Percentiles rank a stretch among this genome's conserved stretches.
These are phyloP conservation scores for Meyerozyma guilliermondii DNA, from an alignment of 1,139 yeast genomes.

Conservation along the genomic window DNA sequence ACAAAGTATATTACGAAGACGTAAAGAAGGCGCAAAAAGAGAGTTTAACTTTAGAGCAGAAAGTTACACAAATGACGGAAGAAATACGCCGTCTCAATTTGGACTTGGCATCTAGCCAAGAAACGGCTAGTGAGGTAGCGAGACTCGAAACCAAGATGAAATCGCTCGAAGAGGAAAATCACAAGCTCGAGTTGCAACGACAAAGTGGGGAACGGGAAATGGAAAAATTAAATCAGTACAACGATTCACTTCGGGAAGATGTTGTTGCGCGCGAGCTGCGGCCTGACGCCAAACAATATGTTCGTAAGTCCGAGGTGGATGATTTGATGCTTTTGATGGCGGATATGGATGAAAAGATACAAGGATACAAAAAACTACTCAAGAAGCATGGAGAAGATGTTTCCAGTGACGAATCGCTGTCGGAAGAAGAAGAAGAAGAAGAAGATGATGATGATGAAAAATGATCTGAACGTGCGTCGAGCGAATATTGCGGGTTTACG, in stretches of 20 bases:
- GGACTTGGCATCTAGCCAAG: not conserved
- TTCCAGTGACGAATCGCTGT: conserved; percentile 41
- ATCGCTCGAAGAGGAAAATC: not conserved
- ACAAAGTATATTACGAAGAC: no score
- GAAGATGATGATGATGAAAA: conserved; percentile 17
- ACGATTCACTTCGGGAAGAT: not conserved
- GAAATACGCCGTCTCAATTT: not conserved
- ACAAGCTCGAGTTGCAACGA: not conserved
- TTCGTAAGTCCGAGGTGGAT: conserved; percentile 62
- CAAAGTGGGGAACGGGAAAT: not conserved
- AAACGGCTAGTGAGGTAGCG: not conserved
- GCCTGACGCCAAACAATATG: conserved; percentile 13
- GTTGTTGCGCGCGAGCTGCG: not conserved
- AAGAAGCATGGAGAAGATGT: conserved; percentile 45
- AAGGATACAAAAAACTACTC: conserved; percentile 51
- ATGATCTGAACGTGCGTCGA: no score
- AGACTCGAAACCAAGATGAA: not conserved
- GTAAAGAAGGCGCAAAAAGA: no score
- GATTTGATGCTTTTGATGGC: conserved; percentile 71
- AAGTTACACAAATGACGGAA: not conserved
- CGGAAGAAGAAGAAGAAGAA: conserved; percentile 31
- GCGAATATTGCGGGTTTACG: no score
- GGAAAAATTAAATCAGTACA: no score
- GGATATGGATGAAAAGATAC: conserved; percentile 67
- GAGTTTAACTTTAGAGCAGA: not conserved